Base-by-base conservation (phyloP, 768 basidiomycete genomes). In the Lactarius psammicola region DNA sequence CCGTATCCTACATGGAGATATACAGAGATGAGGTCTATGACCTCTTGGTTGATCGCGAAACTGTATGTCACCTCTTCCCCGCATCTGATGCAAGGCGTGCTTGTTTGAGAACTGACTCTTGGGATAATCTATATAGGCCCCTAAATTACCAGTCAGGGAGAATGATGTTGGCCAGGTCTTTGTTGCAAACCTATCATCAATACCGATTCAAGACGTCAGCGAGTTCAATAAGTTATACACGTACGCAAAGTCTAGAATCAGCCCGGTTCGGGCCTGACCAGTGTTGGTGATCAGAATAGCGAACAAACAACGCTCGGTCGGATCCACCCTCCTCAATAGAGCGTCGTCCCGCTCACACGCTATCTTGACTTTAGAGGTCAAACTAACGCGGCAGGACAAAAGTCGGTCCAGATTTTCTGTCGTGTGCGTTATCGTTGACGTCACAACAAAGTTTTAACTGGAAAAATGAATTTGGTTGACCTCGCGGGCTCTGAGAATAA, bases 1-100 rank as follows among this genome's bases (percentile, higher is more conserved):
- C 80, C 6, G 78, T 90, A 17, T 89, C 89, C 1, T 94, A 94
- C 68, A 90, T 92, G 85, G 93, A 95, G 74, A 92, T 95, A 60
- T 92, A 94, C 77, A 92, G 91, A 72, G 93, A 95, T 72, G 94
- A 95, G 68, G 89, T 90, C 3, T 95, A 91, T 71, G 94, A 95
- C 73, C 82, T 96, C 30, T 81, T 95, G 3, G 90, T 90, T 1
- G 79, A 83, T 59, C 80, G 89, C 59, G 89, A 89, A 64, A 85
- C 81, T 62, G 89, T 88, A 71, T 26, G 85, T 79, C 33, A 10
- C 31, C 20, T 53, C 18, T 9, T 23, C 30, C 1, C 33, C 36
- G 18, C 23, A 4, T 17, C 23, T 49, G 46, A n/a, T 38, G 59
- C 17, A 6, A 30, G 20, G 18, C 3, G 23, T 59, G 23, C 18